Percentiles rank a stretch among this genome's conserved stretches.
These are phyloP conservation scores for Digitaria exilis DNA, from an alignment of 202 grass and related monocot genomes.

Conservation along the genomic window DNA sequence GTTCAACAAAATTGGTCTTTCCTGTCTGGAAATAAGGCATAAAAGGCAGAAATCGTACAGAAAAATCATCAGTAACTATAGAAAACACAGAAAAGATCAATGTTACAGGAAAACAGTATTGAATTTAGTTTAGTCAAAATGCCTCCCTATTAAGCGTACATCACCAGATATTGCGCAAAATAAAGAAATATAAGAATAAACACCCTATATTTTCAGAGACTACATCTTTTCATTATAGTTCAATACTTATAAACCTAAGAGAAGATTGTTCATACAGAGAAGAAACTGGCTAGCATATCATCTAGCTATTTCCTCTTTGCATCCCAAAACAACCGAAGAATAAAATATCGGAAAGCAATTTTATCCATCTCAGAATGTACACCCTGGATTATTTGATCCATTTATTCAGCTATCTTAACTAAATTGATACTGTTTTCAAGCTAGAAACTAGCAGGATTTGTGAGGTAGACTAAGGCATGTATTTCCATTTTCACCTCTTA, in stretches of 20 bases:
- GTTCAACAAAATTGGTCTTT: conserved; percentile 97
- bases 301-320: background rate
- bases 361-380: too few relatives aligned
- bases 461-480: background rate
- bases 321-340: background rate
- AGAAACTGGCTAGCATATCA: background rate
- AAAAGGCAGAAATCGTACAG: background rate
- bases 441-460: background rate
- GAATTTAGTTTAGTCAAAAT: conserved; percentile 24
- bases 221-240: background rate
- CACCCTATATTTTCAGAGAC: background rate
- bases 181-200: background rate
- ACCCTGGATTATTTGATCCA: too few relatives aligned
- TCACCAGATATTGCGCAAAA: conserved; percentile 5
- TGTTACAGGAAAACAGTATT: background rate
- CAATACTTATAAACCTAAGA: background rate
- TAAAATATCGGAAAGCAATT: background rate
- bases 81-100: conserved; percentile 12
- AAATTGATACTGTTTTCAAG: background rate
- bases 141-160: background rate
- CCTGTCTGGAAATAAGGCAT: conserved; percentile 62
- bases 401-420: background rate
- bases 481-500: background rate
- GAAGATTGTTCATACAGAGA: background rate
- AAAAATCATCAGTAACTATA: conserved; percentile 9